A percentile compares a stretch with the other conserved stretches of the same genome.
Conservation (phyloP, 2,329 filamentous ascomycete genomes). For the Nigrospora osmanthi region DNA sequence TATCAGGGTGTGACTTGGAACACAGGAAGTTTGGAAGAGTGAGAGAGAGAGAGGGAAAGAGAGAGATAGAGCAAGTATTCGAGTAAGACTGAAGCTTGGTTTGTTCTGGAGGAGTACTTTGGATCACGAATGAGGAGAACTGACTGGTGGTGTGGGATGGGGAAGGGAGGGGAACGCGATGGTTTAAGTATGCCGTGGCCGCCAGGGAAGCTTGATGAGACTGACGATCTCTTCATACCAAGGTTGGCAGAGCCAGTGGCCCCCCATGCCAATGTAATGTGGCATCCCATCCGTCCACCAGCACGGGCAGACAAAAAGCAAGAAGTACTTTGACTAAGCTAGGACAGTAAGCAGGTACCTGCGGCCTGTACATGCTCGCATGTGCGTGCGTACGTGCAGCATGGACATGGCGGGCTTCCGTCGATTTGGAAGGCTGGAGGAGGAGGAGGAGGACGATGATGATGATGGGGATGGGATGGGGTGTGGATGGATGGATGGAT, state of each 20-base stretch:
- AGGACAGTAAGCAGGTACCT: too few relatives aligned
- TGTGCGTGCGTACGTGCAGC: too few relatives aligned
- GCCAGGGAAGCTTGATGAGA: slow-evolving; percentile 6
- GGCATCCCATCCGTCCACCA: too few relatives aligned
- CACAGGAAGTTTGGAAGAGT: neutral
- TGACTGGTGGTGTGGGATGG: neutral
- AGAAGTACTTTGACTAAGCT: too few relatives aligned
- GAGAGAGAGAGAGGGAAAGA: neutral
- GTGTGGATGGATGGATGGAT: too few relatives aligned
- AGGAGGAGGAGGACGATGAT: too few relatives aligned
- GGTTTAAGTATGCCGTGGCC: slow-evolving; percentile 6
- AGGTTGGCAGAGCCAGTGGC: slow-evolving; percentile 7
- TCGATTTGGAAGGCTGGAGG: too few relatives aligned
- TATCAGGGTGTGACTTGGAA: neutral
- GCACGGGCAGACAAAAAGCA: too few relatives aligned
- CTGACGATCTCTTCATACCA: slow-evolving; percentile 8
- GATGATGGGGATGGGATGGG: too few relatives aligned
- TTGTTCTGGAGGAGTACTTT: neutral
- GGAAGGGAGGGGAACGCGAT: neutral
- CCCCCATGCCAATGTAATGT: slow-evolving; percentile 3
- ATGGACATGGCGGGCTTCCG: too few relatives aligned
- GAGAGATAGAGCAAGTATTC: neutral
- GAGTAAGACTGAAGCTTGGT: neutral
- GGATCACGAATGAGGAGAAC: neutral
- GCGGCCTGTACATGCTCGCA: too few relatives aligned